These are phyloP conservation scores for Hymenoscyphus repandus DNA, from an alignment of 2,329 filamentous ascomycete genomes.

Conservation along the genomic window DNA sequence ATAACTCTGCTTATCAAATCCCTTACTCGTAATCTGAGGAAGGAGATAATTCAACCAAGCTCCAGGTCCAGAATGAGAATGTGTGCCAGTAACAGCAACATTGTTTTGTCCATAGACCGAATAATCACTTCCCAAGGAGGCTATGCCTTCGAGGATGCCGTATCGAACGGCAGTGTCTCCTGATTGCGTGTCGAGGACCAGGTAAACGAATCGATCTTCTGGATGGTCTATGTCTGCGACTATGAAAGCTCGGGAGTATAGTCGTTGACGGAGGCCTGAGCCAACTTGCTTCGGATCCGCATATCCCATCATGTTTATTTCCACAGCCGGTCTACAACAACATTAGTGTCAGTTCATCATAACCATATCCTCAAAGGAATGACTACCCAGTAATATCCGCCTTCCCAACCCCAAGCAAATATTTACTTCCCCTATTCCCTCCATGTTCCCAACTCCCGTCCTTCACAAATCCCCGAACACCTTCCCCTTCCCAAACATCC, in stretches of 20 bases:
- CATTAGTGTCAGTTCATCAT: conserved; percentile 10
- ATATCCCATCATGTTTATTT: conserved; percentile 89
- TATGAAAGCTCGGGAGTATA: conserved; percentile 88
- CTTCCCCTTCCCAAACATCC: neutral
- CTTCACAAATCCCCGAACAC: neutral
- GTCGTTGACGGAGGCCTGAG: conserved; percentile 76
- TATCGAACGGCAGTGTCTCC: conserved; percentile 85
- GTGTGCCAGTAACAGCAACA: conserved; percentile 84
- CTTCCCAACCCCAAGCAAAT: conserved; percentile 64
- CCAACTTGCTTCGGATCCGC: conserved; percentile 80
- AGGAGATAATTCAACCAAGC: conserved; percentile 94
- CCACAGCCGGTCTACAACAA: conserved; percentile 65
- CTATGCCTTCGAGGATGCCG: conserved; percentile 75
- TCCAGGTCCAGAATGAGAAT: conserved; percentile 86
- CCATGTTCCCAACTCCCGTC: neutral
- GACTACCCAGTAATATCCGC: conserved; percentile 65
- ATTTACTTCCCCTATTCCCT: conserved; percentile 33
- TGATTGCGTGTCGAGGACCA: conserved; percentile 80
- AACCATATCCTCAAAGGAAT: neutral
- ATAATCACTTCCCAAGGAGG: conserved; percentile 65
- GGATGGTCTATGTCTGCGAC: conserved; percentile 63
- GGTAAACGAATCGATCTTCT: conserved; percentile 73
- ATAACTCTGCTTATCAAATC: conserved; percentile 83
- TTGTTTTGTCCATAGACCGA: conserved; percentile 73
- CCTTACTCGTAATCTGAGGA: conserved; percentile 82